Conservation (phyloP, 805 yeast genomes). For the Saccharomycopsis sp. region DNA sequence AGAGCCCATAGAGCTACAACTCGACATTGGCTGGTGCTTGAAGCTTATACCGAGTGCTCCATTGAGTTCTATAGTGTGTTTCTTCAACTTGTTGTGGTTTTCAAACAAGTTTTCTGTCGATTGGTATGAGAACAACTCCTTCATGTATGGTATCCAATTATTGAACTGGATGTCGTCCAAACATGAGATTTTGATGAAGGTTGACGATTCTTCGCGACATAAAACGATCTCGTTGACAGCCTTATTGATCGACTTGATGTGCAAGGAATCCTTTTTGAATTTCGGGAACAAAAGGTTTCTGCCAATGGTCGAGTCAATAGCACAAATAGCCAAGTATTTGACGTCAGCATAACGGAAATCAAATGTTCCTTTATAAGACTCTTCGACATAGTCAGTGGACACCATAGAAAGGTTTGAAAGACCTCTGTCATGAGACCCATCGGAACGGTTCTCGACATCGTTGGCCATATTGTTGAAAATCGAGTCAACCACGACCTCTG, state of each 20-base stretch:
- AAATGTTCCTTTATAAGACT: conserved; percentile 16
- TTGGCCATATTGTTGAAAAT: conserved; percentile 3
- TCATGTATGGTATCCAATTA: conserved; percentile 17
- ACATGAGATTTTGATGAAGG: conserved; percentile 12
- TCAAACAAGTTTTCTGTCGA: conserved; percentile 67
- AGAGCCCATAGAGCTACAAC: not conserved
- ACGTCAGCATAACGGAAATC: conserved; percentile 17
- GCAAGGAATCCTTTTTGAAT: conserved; percentile 27
- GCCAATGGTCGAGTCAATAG: conserved; percentile 26
- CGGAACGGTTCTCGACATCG: not conserved
- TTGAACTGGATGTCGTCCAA: conserved; percentile 17
- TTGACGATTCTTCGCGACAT: not conserved
- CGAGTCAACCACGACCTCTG: conserved; percentile 8
- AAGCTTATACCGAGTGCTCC: conserved; percentile 18
- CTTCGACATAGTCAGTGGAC: conserved; percentile 16
- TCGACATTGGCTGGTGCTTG: not conserved
- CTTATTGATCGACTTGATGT: conserved; percentile 19
- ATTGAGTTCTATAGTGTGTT: not conserved
- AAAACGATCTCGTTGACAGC: conserved; percentile 13
- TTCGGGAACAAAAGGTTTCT: conserved; percentile 32
- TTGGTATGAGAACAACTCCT: conserved; percentile 27
- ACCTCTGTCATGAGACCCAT: conserved; percentile 5
- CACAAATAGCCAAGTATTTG: conserved; percentile 25
- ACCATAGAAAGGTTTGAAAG: conserved; percentile 12
- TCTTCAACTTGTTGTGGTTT: conserved; percentile 61